phyloP scores from a whole-genome alignment of 1,284 basidiomycete genomes.

The Ceratobasidium sp. region DNA sequence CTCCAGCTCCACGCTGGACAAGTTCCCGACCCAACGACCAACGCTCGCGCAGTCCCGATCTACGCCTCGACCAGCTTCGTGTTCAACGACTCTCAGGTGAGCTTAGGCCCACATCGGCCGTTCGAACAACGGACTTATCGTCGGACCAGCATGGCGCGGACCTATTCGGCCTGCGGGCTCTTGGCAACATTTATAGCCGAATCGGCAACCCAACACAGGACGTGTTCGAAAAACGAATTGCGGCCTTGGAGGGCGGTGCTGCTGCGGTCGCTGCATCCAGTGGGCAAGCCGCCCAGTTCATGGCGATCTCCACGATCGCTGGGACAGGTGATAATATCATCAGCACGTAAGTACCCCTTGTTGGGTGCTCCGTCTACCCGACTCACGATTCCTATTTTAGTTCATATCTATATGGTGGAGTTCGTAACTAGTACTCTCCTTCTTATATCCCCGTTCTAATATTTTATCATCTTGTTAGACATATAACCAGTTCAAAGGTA shows the following conservation, averaged over 20 bases:
- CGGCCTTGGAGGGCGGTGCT: constrained; percentile 83
- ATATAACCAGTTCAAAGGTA: constrained; percentile 90
- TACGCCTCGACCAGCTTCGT: constrained; percentile 81
- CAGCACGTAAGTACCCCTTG: constrained; percentile 64
- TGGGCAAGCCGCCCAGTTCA: constrained; percentile 85
- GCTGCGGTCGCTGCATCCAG: constrained; percentile 83
- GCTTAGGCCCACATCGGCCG: not conserved
- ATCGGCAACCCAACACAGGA: constrained; percentile 89
- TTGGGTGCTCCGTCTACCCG: not conserved
- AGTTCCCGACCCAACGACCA: constrained; percentile 54
- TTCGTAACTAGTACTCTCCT: constrained; percentile 54
- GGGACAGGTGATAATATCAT: constrained; percentile 84
- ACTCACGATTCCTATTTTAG: constrained; percentile 51
- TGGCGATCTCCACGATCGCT: constrained; percentile 76
- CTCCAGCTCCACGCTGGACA: constrained; percentile 88
- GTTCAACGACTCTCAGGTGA: constrained; percentile 77
- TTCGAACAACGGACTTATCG: not conserved
- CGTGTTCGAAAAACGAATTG: constrained; percentile 87
- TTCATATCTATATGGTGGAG: constrained; percentile 74
- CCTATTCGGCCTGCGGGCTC: constrained; percentile 77
- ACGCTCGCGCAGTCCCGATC: constrained; percentile 81
- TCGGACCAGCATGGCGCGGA: constrained; percentile 77
- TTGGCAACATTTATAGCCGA: constrained; percentile 77
- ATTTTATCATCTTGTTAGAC: constrained; percentile 60
- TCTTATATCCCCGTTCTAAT: not conserved